Percentiles rank a stretch among this genome's conserved stretches.
phyloP scores from a whole-genome alignment of 2,329 filamentous ascomycete species.

The Beauveria caledonica region DNA sequence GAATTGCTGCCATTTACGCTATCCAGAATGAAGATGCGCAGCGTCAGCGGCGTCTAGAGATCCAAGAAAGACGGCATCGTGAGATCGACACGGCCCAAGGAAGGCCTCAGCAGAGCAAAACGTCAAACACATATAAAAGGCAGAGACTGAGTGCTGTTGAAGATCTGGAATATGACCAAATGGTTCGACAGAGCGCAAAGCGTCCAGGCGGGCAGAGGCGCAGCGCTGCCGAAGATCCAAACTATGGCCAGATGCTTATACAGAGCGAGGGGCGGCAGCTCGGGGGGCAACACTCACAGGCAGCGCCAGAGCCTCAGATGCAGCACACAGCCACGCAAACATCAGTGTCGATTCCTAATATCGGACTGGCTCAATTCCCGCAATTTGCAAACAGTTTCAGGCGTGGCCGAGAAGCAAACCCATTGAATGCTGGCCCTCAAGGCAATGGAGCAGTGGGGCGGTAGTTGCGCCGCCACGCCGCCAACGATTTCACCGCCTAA shows the following conservation, averaged over 20 bases:
- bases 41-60: conserved; percentile 30
- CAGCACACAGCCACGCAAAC: conserved; percentile 18
- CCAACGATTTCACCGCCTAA: conserved; percentile 22
- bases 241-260: not conserved
- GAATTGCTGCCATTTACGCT: conserved; percentile 36
- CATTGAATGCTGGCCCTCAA: not conserved
- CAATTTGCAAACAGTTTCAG: conserved; percentile 23
- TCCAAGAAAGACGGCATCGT: conserved; percentile 29
- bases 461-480: not conserved
- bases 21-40: conserved; percentile 37
- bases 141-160: not conserved
- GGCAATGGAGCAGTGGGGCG: conserved; percentile 4
- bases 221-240: not conserved
- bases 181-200: not conserved
- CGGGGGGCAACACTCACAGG: conserved; percentile 17
- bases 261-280: conserved; percentile 2
- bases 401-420: conserved; percentile 19
- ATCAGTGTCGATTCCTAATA: conserved; percentile 21
- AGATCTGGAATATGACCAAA: not conserved
- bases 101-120: conserved; percentile 15
- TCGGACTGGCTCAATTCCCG: conserved; percentile 22
- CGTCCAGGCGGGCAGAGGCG: not conserved
- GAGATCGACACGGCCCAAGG: conserved; percentile 28
- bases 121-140: conserved; percentile 17
- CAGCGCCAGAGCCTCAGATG: conserved; percentile 22